Evolutionary conservation across 1,284 basidiomycete genomes (phyloP).

Genomic region (Thelephora terrestris): DNA sequence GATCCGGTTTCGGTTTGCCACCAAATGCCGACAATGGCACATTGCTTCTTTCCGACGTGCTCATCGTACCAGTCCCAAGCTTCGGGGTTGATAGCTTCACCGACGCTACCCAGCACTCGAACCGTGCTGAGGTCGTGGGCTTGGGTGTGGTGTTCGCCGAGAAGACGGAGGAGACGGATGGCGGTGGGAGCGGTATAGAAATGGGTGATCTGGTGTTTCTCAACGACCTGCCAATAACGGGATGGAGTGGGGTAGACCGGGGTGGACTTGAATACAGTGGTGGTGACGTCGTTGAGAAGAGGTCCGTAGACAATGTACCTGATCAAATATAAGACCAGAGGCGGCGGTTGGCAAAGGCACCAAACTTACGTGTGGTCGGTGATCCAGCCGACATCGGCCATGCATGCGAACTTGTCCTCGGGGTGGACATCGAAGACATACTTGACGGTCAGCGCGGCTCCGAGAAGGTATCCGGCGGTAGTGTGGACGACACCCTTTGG

Average conservation of each 20-base stretch:
- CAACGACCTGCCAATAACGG: constrained; percentile 95
- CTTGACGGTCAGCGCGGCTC: constrained; percentile 88
- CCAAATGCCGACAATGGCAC: constrained; percentile 94
- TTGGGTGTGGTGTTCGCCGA: constrained; percentile 84
- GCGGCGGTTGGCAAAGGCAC: background rate
- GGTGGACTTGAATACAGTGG: constrained; percentile 93
- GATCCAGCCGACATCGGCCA: constrained; percentile 99
- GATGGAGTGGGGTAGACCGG: constrained; percentile 95
- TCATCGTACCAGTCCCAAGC: constrained; percentile 99
- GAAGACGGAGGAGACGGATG: constrained; percentile 83
- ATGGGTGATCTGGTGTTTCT: constrained; percentile 89
- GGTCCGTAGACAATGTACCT: constrained; percentile 97
- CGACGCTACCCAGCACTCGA: constrained; percentile 87
- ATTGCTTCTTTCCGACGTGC: constrained; percentile 81
- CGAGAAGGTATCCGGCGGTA: constrained; percentile 88
- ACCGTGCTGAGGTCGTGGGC: constrained; percentile 77
- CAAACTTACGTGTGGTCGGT: constrained; percentile 80
- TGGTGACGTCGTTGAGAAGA: constrained; percentile 82
- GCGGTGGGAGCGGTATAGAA: constrained; percentile 93
- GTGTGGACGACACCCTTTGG: constrained; percentile 97
- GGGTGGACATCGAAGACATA: constrained; percentile 95
- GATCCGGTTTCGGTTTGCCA: constrained; percentile 99
- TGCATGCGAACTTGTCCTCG: constrained; percentile 90
- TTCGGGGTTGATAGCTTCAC: constrained; percentile 98
- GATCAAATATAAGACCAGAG: background rate